Evolutionary conservation across 148 eudicot genomes (phyloP).

Genomic region (Rhododendron ferrugineum): DNA sequence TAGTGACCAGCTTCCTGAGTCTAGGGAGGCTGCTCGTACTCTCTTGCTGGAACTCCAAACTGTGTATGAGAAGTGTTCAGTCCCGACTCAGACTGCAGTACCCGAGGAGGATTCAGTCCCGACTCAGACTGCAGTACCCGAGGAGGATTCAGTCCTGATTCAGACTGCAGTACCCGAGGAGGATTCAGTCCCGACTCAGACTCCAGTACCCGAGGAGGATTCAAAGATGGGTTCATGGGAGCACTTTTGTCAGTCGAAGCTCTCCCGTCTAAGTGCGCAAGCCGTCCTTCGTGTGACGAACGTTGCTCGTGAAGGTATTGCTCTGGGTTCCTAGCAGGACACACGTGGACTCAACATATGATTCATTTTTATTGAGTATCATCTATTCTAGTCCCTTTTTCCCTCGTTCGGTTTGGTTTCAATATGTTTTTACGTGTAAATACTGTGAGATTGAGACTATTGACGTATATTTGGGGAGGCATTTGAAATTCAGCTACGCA

Average conservation of each 20-base stretch:
- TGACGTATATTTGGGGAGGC: conserved; percentile 9
- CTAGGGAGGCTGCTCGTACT: conserved; percentile 69
- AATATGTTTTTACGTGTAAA: conserved; percentile 11
- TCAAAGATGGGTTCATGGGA: conserved; percentile 40
- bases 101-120: conserved; percentile 26
- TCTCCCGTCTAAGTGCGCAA: conserved; percentile 54
- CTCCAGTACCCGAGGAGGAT: conserved; percentile 25
- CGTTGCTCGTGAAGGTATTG: conserved; percentile 37
- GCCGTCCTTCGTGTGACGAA: conserved; percentile 63
- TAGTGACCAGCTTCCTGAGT: conserved; percentile 70
- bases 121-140: conserved; percentile 7
- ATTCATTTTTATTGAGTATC: conserved; percentile 8
- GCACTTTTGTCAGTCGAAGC: conserved; percentile 52
- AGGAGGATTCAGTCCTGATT: conserved; percentile 15
- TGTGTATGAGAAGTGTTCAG: conserved; percentile 31
- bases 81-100: conserved; percentile 12
- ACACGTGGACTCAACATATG: not conserved
- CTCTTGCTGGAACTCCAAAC: conserved; percentile 49
- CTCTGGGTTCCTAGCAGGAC: conserved; percentile 27
- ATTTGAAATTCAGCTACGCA: conserved; percentile 6
- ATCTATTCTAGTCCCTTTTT: not conserved
- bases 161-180: conserved; percentile 16
- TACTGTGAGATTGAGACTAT: conserved; percentile 6
- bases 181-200: conserved; percentile 5
- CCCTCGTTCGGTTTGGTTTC: conserved; percentile 5